A percentile compares a stretch with the other conserved stretches of the same genome.
Evolutionary conservation across 179 eudicot species (phyloP).

Genomic region (Beta macrorhiza): DNA sequence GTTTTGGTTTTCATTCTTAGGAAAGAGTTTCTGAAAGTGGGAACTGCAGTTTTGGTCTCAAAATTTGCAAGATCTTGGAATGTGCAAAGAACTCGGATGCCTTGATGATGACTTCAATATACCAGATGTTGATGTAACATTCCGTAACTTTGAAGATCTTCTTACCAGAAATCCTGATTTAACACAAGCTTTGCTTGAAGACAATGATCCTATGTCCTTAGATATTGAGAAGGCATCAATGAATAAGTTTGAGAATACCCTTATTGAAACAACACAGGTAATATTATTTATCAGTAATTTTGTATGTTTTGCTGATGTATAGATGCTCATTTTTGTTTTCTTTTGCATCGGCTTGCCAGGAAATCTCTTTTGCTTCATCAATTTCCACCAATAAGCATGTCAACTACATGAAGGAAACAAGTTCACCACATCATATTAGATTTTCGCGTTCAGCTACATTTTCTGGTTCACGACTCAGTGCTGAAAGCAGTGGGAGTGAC

Average conservation of each 20-base stretch:
- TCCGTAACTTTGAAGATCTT: slow-evolving; percentile 67
- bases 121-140: slow-evolving; percentile 72
- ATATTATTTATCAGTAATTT: neutral
- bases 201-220: slow-evolving; percentile 31
- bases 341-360: slow-evolving; percentile 28
- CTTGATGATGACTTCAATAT: slow-evolving; percentile 57
- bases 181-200: slow-evolving; percentile 38
- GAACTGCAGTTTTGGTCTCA: slow-evolving; percentile 68
- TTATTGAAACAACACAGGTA: slow-evolving; percentile 32
- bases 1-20: neutral
- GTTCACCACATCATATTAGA: slow-evolving; percentile 27
- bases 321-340: neutral
- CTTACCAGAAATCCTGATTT: slow-evolving; percentile 50
- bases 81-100: slow-evolving; percentile 55
- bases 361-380: slow-evolving; percentile 27
- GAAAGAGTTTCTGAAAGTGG: slow-evolving; percentile 8
- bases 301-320: neutral
- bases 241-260: slow-evolving; percentile 28
- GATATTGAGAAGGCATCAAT: slow-evolving; percentile 33
- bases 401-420: slow-evolving; percentile 14
- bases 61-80: slow-evolving; percentile 72
- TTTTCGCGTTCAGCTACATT: slow-evolving; percentile 36
- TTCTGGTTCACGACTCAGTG: slow-evolving; percentile 42
- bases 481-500: slow-evolving; percentile 40
- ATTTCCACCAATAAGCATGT: slow-evolving; percentile 9